Evolutionary conservation across 352 stramenopile species (phyloP).

Genomic region (Peronosclerospora sorghi): DNA sequence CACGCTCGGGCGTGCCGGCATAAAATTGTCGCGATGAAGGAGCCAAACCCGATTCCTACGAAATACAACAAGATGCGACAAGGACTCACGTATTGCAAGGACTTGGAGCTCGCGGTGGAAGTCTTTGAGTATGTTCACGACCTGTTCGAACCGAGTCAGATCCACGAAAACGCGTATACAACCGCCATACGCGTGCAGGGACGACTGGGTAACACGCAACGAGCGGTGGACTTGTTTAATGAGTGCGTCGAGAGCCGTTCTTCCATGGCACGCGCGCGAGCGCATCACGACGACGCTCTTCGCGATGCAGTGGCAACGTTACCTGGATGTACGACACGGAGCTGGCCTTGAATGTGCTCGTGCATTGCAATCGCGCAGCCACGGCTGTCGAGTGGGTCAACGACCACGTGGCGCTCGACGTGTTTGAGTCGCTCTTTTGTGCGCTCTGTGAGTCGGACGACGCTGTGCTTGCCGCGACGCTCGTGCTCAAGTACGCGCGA

Average conservation of each 20-base stretch:
- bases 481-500: slow-evolving; percentile 39
- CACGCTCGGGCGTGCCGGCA: slow-evolving; percentile 58
- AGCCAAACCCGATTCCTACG: slow-evolving; percentile 24
- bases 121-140: slow-evolving; percentile 59
- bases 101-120: slow-evolving; percentile 42
- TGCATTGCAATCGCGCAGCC: slow-evolving; percentile 25
- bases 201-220: slow-evolving; percentile 50
- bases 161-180: slow-evolving; percentile 48
- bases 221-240: slow-evolving; percentile 61
- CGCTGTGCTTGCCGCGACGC: slow-evolving; percentile 25
- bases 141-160: slow-evolving; percentile 27
- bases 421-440: slow-evolving; percentile 29
- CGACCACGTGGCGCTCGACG: slow-evolving; percentile 14
- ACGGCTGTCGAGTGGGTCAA: slow-evolving; percentile 45
- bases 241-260: slow-evolving; percentile 41
- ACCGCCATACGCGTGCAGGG: slow-evolving; percentile 63
- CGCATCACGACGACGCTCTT: slow-evolving; percentile 36
- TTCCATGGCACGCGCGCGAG: slow-evolving; percentile 50
- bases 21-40: slow-evolving; percentile 44
- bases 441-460: slow-evolving; percentile 27
- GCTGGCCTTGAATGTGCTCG: slow-evolving; percentile 26
- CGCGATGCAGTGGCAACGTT: slow-evolving; percentile 28
- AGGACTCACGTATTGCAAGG: slow-evolving; percentile 45
- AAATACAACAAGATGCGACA: slow-evolving; percentile 61
- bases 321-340: slow-evolving; percentile 31